Evolutionary conservation across 371 early-diverging fungal genomes (phyloP), one percentile per base, ranked within the genome.

Genomic region (Dichotomocladium elegans): DNA sequence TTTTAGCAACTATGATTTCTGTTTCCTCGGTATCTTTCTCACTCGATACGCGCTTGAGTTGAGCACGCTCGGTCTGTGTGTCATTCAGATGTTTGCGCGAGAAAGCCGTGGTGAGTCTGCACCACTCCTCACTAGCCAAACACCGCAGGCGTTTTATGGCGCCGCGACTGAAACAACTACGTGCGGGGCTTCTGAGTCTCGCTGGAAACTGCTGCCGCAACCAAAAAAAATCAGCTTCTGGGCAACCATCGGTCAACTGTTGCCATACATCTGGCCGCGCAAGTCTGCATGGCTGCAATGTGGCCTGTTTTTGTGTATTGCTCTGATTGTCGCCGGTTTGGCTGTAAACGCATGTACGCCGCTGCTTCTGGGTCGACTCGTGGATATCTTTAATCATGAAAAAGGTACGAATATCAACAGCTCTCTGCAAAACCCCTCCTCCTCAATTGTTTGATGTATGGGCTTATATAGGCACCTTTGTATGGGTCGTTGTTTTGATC

Each of bases 221-320:
- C 17, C 48, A 33, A 27, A 75, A 21, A 41, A 61, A 5, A 71
- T 74, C 44, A 79, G 79, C 52, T 65, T 66, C 29, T 41, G 41
- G 9, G 82, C 83, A 21, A 7, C 21, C 37, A 67, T 86, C 58
- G 51, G 70, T 37, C 77, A 79, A 24, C 74, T 95, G 4, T 40
- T 85, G 29, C 95, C 96, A 3, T 94, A 84, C 45, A 68, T 93
- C 28, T 92, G 93, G 92, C 95, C 95, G 17, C 73, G 76, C 4
- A 62, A 69, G 7, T 77, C 81, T 17, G 50, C 62, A 8, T 52
- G 66, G 21, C 73, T 95, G 14, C 92, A 92, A 63, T 14, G 77
- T 1, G 70, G 82, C 24, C 81, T 94, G 19, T 46, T 87, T 8
- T 47, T 80, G 10, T 92, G 91, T 50, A 64, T 92, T 51, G 41